phyloP scores from a whole-genome alignment of 176 grass and related monocot species.

The Carex kokanica region DNA sequence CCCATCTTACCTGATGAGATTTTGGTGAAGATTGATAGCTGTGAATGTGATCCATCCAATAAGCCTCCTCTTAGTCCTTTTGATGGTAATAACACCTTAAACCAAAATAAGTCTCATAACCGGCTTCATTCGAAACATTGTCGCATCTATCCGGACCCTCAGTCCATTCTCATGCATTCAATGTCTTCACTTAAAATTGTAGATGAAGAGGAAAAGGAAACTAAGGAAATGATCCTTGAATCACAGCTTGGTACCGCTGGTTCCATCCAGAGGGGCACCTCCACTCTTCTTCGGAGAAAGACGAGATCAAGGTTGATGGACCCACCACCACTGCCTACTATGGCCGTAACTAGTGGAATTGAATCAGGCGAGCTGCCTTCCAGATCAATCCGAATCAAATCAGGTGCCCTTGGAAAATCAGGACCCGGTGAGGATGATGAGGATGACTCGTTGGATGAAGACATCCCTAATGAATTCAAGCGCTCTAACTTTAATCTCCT shows the following conservation, averaged over 20 bases:
- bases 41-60: not conserved
- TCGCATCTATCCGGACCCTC: not conserved
- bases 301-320: conserved; percentile 83
- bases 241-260: not conserved
- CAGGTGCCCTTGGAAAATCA: conserved; percentile 48
- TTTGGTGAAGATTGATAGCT: conserved; percentile 13
- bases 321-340: conserved; percentile 32
- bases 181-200: not conserved
- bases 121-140: not conserved
- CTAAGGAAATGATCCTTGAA: not conserved
- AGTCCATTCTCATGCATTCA: not conserved
- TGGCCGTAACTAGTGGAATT: not conserved
- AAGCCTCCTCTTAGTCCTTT: not conserved
- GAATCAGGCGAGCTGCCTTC: conserved; percentile 33
- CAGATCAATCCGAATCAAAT: conserved; percentile 42
- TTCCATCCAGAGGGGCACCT: conserved; percentile 4
- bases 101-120: not conserved
- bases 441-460: conserved; percentile 57
- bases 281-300: conserved; percentile 44
- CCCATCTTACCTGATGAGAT: not conserved
- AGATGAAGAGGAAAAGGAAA: not conserved
- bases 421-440: conserved; percentile 63
- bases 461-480: conserved; percentile 80
- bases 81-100: not conserved
- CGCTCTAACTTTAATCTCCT: conserved; percentile 47